Percentiles rank a stretch among this genome's conserved stretches.
phyloP scores from a whole-genome alignment of 2,329 filamentous ascomycete species.

The Epichloe sibirici region DNA sequence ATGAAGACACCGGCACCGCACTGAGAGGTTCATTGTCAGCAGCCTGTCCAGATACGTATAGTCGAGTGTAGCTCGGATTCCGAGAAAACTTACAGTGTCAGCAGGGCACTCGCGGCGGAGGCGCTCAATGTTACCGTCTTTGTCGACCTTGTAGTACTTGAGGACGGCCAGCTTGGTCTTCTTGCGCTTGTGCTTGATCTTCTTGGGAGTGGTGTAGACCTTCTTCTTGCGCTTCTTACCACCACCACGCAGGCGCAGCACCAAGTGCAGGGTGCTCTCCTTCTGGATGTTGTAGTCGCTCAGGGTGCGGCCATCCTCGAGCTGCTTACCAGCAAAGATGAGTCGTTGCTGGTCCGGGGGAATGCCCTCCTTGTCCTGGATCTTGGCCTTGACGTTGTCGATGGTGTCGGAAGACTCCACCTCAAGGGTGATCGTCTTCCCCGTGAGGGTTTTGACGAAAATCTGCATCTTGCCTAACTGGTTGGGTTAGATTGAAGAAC shows the following conservation, averaged over 20 bases:
- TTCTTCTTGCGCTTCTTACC: constrained; percentile 99
- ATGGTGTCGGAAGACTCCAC: constrained; percentile 99
- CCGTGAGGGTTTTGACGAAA: constrained; percentile 83
- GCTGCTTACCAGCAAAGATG: constrained; percentile 99
- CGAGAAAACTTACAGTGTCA: constrained; percentile 56
- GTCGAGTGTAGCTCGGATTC: background rate
- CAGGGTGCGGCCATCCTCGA: constrained; percentile 97
- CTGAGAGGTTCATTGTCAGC: constrained; percentile 29
- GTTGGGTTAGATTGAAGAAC: constrained; percentile 26
- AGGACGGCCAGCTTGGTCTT: constrained; percentile 99
- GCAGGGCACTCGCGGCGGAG: constrained; percentile 94
- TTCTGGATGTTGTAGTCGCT: constrained; percentile 99
- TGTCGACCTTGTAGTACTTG: constrained; percentile 99
- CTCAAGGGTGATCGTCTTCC: constrained; percentile 99
- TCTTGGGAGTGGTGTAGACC: constrained; percentile 99
- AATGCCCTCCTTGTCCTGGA: constrained; percentile 98
- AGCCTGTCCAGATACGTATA: background rate
- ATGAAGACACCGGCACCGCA: constrained; percentile 99
- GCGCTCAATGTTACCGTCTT: constrained; percentile 99
- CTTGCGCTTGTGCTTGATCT: constrained; percentile 99
- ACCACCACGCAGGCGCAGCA: constrained; percentile 95
- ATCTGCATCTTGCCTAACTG: constrained; percentile 59
- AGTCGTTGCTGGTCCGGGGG: constrained; percentile 96
- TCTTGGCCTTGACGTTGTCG: constrained; percentile 99
- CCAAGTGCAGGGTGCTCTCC: constrained; percentile 96